Evolutionary conservation across 129 eudicot genomes (phyloP).

Genomic region (Centrapalus pauciflorus): DNA sequence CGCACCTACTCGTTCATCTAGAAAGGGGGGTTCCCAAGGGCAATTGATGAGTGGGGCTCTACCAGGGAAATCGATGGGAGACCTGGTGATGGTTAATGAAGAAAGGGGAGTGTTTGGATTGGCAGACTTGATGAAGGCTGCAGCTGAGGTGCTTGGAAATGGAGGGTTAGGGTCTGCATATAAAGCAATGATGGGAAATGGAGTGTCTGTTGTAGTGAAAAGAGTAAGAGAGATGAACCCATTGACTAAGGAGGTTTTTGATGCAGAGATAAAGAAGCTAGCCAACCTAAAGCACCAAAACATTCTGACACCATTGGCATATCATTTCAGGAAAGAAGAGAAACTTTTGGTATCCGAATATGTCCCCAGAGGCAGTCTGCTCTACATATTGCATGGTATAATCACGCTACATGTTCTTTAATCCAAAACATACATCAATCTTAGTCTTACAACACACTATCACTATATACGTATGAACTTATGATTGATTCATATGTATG

Average conservation of each 20-base stretch:
- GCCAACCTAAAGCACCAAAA: constrained; percentile 61
- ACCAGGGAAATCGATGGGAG: constrained; percentile 33
- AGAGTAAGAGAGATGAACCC: constrained; percentile 77
- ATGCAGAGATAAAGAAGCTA: constrained; percentile 51
- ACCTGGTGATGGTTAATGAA: constrained; percentile 59
- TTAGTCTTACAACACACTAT: too few species aligned
- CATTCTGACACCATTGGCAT: constrained; percentile 72
- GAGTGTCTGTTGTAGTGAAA: constrained; percentile 76
- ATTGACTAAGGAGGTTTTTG: constrained; percentile 57
- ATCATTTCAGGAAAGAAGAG: constrained; percentile 83
- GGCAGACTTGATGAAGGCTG: constrained; percentile 93
- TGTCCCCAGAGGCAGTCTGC: constrained; percentile 72
- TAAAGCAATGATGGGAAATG: constrained; percentile 60
- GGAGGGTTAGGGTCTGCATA: constrained; percentile 81
- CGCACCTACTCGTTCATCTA: neutral
- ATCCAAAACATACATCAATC: too few species aligned
- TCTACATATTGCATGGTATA: constrained; percentile 72
- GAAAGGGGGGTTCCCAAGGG: constrained; percentile 1
- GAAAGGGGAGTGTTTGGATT: constrained; percentile 69
- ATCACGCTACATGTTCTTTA: neutral
- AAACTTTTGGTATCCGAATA: constrained; percentile 75
- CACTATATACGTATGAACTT: neutral
- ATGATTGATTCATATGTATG: neutral
- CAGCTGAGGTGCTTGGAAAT: constrained; percentile 88
- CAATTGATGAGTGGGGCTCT: neutral